Conservation (phyloP, 2,329 filamentous ascomycete species). For the Aspergillus jensenii region DNA sequence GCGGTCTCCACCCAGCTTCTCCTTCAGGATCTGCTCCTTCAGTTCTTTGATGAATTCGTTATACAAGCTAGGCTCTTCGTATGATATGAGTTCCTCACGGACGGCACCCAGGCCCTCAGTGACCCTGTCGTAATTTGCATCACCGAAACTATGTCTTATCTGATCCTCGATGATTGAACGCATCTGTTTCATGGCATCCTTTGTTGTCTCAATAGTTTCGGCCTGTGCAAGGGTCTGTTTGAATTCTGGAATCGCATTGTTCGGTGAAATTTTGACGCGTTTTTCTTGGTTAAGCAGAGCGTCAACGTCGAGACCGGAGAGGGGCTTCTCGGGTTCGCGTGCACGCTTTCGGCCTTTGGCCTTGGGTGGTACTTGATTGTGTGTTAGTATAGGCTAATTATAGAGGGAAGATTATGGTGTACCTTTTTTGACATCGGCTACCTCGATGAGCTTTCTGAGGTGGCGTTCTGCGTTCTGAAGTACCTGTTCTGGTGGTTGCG, state of each 20-base stretch:
- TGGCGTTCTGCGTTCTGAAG: constrained; percentile 57
- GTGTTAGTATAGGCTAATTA: constrained; percentile 22
- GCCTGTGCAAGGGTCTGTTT: constrained; percentile 70
- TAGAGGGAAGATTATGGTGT: constrained; percentile 13
- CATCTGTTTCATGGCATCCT: constrained; percentile 73
- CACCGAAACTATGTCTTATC: constrained; percentile 72
- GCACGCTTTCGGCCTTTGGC: constrained; percentile 68
- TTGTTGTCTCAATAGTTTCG: constrained; percentile 61
- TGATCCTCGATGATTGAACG: constrained; percentile 66
- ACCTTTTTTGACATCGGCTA: constrained; percentile 82
- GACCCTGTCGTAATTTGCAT: constrained; percentile 70
- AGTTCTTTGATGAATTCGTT: constrained; percentile 71
- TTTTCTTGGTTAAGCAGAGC: constrained; percentile 67
- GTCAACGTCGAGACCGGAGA: constrained; percentile 87
- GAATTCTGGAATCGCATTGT: constrained; percentile 88
- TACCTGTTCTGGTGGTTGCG: constrained; percentile 68
- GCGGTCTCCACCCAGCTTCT: constrained; percentile 72
- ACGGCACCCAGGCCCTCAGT: constrained; percentile 75
- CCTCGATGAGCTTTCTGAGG: constrained; percentile 64
- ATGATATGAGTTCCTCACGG: constrained; percentile 70
- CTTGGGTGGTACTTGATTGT: constrained; percentile 69
- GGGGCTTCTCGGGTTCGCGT: constrained; percentile 71
- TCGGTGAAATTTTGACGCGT: constrained; percentile 55
- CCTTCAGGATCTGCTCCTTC: constrained; percentile 69
- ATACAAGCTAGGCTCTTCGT: constrained; percentile 74